Base-by-base conservation (phyloP, 1,284 basidiomycete genomes). In the Lentinula novae-zelandiae region DNA sequence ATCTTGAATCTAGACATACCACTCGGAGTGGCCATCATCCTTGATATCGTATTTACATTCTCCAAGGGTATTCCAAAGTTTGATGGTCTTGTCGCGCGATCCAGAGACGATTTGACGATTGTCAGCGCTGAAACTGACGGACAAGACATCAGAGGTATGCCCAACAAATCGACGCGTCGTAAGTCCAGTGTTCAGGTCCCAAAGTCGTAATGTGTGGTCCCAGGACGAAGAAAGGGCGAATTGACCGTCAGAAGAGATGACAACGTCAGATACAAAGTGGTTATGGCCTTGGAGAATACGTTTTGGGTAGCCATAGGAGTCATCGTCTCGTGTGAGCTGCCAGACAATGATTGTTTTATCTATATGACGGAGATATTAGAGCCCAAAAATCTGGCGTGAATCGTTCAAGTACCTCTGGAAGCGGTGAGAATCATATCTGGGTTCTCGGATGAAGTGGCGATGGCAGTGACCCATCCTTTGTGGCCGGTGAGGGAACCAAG, bases 321-420 rank as follows among this genome's bases (percentile, higher is more conserved):
- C 87, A 66, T 99, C 96, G 69, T 97, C 95, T 67, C 97, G 94
- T 69, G 95, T 96, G 72, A 99, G 84, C 77, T 96, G 92, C 97
- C 97, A 99, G 75, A 98, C 95, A 74, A 99, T 98, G 84, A 99
- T 93, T 65, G 95, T 98, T 87, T 98, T 98, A 90, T 99, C 97
- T 95, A 71, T 58, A 65, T 52, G 20, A 40, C 40, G 40, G 39
- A 42, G 40, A 68, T 70, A 62, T 56, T 52, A 39, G 61, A 63
- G 64, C 64, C 69, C 63, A 65, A 62, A 66, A 58, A 66, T 57
- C 62, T 58, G 60, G 64, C 56, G 60, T 49, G 60, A 64, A 67
- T 51, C 52, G 7, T 60, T 50, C 62, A 61, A 65, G 73, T 83
- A 96, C 94, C 94, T 82, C 95, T 88, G 67, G 96, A 98, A 68